These are phyloP conservation scores for Phytopythium aichiense DNA, from an alignment of 352 stramenopile species.

Conservation along the genomic window DNA sequence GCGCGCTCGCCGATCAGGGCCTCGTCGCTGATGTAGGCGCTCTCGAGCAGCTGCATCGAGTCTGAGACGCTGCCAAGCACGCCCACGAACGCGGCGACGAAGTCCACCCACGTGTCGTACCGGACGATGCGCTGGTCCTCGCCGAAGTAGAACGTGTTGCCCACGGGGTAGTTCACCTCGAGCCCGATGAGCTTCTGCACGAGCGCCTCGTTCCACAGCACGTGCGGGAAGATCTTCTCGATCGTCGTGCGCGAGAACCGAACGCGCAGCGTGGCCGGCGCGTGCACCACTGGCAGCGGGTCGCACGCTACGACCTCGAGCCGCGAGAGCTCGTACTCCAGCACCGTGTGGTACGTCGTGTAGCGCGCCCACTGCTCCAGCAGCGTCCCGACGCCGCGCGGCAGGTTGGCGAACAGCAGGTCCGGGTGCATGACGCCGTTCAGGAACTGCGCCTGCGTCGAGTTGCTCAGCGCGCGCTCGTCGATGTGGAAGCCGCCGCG, in stretches of 20 bases:
- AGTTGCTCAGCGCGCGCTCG: conserved; percentile 15
- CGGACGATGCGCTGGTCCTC: conserved; percentile 46
- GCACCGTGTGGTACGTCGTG: conserved; percentile 46
- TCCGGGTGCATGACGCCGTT: conserved; percentile 42
- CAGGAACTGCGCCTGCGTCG: conserved; percentile 25
- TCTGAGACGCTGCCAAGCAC: conserved; percentile 48
- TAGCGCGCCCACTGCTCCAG: conserved; percentile 66
- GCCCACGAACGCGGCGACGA: conserved; percentile 36
- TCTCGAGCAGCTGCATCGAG: conserved; percentile 37
- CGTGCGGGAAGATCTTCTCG: conserved; percentile 63
- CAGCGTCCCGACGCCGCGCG: conserved; percentile 33
- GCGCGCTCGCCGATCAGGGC: conserved; percentile 41
- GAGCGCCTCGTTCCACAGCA: conserved; percentile 55
- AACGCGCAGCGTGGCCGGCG: conserved; percentile 39
- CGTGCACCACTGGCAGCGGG: conserved; percentile 36
- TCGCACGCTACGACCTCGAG: conserved; percentile 39
- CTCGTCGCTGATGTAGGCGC: conserved; percentile 49
- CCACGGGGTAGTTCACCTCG: conserved; percentile 44
- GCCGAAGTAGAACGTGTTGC: conserved; percentile 62
- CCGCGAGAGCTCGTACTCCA: conserved; percentile 42
- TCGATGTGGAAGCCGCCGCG: conserved; percentile 1
- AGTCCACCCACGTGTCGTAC: conserved; percentile 61
- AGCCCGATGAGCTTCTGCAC: conserved; percentile 62
- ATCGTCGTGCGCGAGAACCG: conserved; percentile 59
- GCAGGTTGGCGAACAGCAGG: conserved; percentile 45